Evolutionary conservation across 2,329 filamentous ascomycete genomes (phyloP).

Genomic region (Calonectria naviculata): DNA sequence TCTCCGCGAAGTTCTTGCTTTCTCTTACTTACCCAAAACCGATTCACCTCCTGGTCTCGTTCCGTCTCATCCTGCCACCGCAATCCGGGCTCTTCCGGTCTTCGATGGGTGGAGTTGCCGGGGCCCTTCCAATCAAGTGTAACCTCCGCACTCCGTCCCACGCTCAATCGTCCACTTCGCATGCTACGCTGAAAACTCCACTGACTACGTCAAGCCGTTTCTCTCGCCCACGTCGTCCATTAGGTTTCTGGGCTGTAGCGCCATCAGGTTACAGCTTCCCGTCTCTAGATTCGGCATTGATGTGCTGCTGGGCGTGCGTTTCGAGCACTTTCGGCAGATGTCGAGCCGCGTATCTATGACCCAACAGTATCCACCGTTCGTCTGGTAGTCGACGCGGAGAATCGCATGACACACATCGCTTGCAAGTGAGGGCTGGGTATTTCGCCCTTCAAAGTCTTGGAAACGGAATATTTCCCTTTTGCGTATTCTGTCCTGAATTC

Average conservation of each 20-base stretch:
- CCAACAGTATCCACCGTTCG: conserved; percentile 30
- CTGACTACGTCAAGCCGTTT: conserved; percentile 6
- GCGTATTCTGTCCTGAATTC: conserved; percentile 14
- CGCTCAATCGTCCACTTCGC: conserved; percentile 8
- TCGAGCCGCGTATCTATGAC: conserved; percentile 22
- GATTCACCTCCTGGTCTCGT: conserved; percentile 23
- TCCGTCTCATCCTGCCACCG: conserved; percentile 33
- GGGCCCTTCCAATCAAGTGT: conserved; percentile 12
- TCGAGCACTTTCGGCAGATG: conserved; percentile 35
- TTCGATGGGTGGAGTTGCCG: conserved; percentile 20
- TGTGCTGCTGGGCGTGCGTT: conserved; percentile 21
- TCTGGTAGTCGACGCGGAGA: conserved; percentile 13
- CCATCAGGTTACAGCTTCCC: background rate
- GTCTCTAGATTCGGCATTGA: background rate
- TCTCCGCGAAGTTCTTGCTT: background rate
- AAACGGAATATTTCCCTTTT: background rate
- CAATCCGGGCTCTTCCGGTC: conserved; percentile 23
- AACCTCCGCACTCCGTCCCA: background rate
- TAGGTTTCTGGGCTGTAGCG: background rate
- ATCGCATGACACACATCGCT: conserved; percentile 18
- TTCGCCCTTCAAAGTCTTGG: background rate
- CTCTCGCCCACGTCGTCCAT: background rate
- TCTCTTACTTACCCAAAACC: conserved; percentile 19
- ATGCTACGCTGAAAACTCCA: conserved; percentile 7
- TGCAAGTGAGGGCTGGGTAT: background rate